Evolutionary conservation across 306 rosid genomes (phyloP).

Genomic region (Hylodesmum podocarpum): DNA sequence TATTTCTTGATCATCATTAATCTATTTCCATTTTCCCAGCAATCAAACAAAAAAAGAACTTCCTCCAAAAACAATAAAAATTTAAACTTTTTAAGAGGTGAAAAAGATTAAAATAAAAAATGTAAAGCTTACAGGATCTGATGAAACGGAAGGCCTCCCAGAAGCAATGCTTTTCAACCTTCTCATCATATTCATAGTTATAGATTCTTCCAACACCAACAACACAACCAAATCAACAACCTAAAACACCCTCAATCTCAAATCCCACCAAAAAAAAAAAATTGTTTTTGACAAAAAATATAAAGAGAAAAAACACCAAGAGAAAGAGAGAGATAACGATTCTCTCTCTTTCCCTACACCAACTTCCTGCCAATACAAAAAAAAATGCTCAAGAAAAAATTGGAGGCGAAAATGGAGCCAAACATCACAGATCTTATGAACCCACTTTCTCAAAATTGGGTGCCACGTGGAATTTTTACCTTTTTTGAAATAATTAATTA

Average conservation of each 20-base stretch:
- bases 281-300: not conserved
- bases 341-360: constrained; percentile 43
- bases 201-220: constrained; percentile 29
- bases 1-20: not conserved
- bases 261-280: not conserved
- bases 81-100: not conserved
- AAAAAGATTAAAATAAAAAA: not conserved
- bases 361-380: constrained; percentile 19
- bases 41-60: not conserved
- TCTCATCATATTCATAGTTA: constrained; percentile 73
- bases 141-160: constrained; percentile 84
- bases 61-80: not conserved
- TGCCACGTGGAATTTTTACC: constrained; percentile 45
- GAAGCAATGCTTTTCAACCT: constrained; percentile 98
- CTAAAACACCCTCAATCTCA: constrained; percentile 42
- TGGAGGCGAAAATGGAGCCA: constrained; percentile 19
- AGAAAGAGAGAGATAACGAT: too few relatives aligned
- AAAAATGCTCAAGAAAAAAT: not conserved
- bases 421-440: constrained; percentile 23
- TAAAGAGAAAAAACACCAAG: not conserved
- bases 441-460: not conserved
- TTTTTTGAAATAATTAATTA: not conserved
- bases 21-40: not conserved
- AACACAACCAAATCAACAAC: constrained; percentile 44
- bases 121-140: constrained; percentile 74